Conservation (phyloP, 768 basidiomycete genomes). For the Tylopilus rubrobrunneus region DNA sequence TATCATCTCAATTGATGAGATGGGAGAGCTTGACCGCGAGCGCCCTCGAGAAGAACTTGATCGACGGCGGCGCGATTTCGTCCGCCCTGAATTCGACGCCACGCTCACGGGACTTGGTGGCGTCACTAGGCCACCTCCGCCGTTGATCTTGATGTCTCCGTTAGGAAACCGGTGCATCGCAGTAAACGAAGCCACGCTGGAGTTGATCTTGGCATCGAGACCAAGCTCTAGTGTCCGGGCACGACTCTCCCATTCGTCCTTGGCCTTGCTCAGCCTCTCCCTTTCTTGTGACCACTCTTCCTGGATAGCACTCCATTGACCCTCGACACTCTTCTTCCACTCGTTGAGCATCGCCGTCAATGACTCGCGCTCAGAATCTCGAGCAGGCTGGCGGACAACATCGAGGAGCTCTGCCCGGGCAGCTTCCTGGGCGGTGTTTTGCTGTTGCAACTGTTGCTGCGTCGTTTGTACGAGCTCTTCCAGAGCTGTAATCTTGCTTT, state of each 20-base stretch:
- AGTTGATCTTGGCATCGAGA: slow-evolving; percentile 42
- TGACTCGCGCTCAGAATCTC: slow-evolving; percentile 42
- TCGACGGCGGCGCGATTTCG: slow-evolving; percentile 40
- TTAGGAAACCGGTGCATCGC: slow-evolving; percentile 34
- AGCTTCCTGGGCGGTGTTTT: slow-evolving; percentile 34
- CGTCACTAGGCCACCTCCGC: slow-evolving; percentile 56
- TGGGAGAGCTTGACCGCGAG: slow-evolving; percentile 34
- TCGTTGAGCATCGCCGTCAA: slow-evolving; percentile 54
- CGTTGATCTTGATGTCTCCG: slow-evolving; percentile 28
- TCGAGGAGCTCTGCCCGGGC: slow-evolving; percentile 32
- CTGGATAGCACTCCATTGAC: slow-evolving; percentile 70
- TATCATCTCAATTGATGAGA: slow-evolving; percentile 33
- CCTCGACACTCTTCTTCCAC: slow-evolving; percentile 79
- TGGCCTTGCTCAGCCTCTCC: slow-evolving; percentile 64
- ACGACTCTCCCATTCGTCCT: slow-evolving; percentile 78
- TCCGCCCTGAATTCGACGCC: slow-evolving; percentile 53
- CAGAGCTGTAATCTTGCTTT: slow-evolving; percentile 63
- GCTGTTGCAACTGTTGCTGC: slow-evolving; percentile 38
- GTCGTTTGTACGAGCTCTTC: slow-evolving; percentile 61
- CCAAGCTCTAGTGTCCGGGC: slow-evolving; percentile 50
- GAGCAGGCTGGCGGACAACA: slow-evolving; percentile 32
- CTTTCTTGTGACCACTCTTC: slow-evolving; percentile 84
- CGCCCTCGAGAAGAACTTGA: slow-evolving; percentile 40
- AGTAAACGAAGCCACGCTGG: slow-evolving; percentile 28
- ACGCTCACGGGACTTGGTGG: slow-evolving; percentile 75